A percentile compares a stretch with the other conserved stretches of the same genome.
Evolutionary conservation across 2,329 filamentous ascomycete species (phyloP).

Genomic region (Verticillium nonalfalfae): DNA sequence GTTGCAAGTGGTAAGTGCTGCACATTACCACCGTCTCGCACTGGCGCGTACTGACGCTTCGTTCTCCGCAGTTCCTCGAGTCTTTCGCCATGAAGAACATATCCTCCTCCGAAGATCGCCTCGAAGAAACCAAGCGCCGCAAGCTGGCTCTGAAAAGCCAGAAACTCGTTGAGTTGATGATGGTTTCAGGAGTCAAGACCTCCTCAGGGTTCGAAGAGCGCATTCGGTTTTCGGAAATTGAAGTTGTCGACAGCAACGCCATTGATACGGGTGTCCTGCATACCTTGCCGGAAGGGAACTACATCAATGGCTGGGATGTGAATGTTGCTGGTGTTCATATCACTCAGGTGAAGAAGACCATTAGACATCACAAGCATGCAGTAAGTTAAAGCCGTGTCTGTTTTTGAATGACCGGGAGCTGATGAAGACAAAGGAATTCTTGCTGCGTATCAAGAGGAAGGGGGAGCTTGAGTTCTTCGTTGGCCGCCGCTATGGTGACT

Average conservation of each 20-base stretch:
- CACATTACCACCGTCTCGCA: neutral
- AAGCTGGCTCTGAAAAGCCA: slow-evolving; percentile 90
- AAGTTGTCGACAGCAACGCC: slow-evolving; percentile 88
- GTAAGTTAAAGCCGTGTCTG: slow-evolving; percentile 40
- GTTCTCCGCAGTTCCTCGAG: slow-evolving; percentile 68
- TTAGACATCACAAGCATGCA: slow-evolving; percentile 86
- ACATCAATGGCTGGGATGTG: slow-evolving; percentile 93
- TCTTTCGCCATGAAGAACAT: slow-evolving; percentile 97
- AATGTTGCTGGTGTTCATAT: slow-evolving; percentile 88
- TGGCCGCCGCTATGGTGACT: slow-evolving; percentile 83
- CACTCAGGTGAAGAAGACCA: slow-evolving; percentile 73
- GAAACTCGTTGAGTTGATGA: slow-evolving; percentile 97
- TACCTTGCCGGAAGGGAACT: slow-evolving; percentile 84
- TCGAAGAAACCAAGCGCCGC: slow-evolving; percentile 91
- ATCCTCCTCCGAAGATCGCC: slow-evolving; percentile 88
- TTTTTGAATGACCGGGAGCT: neutral
- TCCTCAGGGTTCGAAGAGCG: slow-evolving; percentile 96
- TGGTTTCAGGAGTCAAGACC: slow-evolving; percentile 95
- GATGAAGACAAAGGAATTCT: slow-evolving; percentile 61
- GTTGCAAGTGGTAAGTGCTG: slow-evolving; percentile 71
- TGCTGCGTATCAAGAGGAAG: slow-evolving; percentile 77
- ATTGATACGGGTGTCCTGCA: slow-evolving; percentile 85
- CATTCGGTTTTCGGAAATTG: slow-evolving; percentile 93
- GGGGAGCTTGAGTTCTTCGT: slow-evolving; percentile 73
- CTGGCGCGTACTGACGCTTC: slow-evolving; percentile 3